A percentile compares a stretch with the other conserved stretches of the same genome.
phyloP scores from a whole-genome alignment of 176 grass and related monocot species.

The Raddia guianensis region DNA sequence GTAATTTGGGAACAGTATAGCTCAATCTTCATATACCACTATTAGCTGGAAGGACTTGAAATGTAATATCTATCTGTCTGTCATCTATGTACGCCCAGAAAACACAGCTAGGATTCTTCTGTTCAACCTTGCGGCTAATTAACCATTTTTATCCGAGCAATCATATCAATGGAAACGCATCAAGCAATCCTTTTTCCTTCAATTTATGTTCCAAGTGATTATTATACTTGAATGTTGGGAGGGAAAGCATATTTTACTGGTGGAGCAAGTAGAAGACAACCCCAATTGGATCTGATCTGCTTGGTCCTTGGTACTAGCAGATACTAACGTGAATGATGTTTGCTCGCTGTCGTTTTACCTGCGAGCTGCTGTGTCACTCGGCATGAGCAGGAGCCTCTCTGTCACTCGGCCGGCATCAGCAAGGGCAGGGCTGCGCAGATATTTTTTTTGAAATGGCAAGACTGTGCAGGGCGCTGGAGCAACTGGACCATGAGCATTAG shows the following conservation, averaged over 20 bases:
- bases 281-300: background rate
- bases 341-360: background rate
- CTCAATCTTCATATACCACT: no score
- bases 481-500: no score
- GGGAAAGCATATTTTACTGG: background rate
- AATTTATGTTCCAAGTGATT: background rate
- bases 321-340: background rate
- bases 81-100: slow-evolving; percentile 11
- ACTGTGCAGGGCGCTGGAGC: no score
- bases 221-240: slow-evolving; percentile 12
- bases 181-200: slow-evolving; percentile 24
- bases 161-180: slow-evolving; percentile 20
- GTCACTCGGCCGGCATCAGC: no score
- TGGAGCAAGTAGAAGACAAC: background rate
- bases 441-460: no score
- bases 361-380: slow-evolving; percentile 27
- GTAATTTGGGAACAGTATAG: no score
- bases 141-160: slow-evolving; percentile 25
- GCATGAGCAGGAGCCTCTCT: no score
- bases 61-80: slow-evolving; percentile 14
- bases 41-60: slow-evolving; percentile 27
- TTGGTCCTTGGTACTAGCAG: background rate
- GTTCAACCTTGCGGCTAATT: background rate
- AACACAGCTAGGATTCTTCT: background rate
- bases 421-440: no score